A percentile compares a stretch with the other conserved stretches of the same genome.
Evolutionary conservation across 1,284 basidiomycete species (phyloP).

Genomic region (Coniophora puteana): DNA sequence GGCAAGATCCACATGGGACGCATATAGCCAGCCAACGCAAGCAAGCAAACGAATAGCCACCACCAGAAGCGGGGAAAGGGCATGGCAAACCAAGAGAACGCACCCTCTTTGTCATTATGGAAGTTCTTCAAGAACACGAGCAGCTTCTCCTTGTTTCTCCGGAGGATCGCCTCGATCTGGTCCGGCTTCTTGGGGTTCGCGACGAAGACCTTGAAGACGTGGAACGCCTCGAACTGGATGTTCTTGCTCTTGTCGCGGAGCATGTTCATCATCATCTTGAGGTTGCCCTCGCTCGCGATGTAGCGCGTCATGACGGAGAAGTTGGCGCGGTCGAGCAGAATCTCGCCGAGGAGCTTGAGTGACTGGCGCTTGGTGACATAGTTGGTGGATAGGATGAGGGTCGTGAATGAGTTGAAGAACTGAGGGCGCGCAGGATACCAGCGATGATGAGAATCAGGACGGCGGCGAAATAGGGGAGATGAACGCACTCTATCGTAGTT

Average conservation of each 20-base stretch:
- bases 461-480: background rate
- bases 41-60: background rate
- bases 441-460: constrained; percentile 6
- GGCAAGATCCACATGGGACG: no score
- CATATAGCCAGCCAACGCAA: background rate
- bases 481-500: constrained; percentile 87
- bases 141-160: constrained; percentile 93
- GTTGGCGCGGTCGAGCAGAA: constrained; percentile 95
- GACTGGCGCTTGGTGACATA: constrained; percentile 99
- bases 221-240: constrained; percentile 99
- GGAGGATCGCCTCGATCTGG: constrained; percentile 88
- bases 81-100: constrained; percentile 21
- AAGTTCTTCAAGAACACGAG: constrained; percentile 88
- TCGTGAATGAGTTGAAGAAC: constrained; percentile 96
- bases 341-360: constrained; percentile 96
- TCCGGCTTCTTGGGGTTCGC: constrained; percentile 99
- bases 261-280: constrained; percentile 99
- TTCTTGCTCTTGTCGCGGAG: constrained; percentile 97
- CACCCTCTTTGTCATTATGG: constrained; percentile 97
- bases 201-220: constrained; percentile 99
- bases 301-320: constrained; percentile 99
- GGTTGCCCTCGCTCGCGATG: constrained; percentile 87
- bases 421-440: constrained; percentile 37
- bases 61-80: background rate
- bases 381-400: constrained; percentile 89